Evolutionary conservation across 441 rosid species (phyloP).

Genomic region (Pelargonium myrrhifolium): DNA sequence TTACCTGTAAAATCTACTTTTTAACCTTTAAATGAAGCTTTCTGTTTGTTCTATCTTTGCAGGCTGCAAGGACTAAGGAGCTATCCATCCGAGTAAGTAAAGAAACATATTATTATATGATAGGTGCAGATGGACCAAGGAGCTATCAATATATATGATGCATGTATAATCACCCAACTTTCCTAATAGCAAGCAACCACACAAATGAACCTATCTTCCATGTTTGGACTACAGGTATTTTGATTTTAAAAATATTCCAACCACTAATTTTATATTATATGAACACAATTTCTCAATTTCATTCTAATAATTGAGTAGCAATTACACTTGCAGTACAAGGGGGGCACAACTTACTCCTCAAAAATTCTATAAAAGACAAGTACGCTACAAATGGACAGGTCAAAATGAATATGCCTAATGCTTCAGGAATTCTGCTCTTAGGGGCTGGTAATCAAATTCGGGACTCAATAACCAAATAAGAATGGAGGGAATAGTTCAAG

Average conservation of each 20-base stretch:
- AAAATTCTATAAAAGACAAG: background rate
- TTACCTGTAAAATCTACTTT: background rate
- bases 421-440: background rate
- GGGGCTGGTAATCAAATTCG: background rate
- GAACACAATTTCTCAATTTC: background rate
- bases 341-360: background rate
- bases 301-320: background rate
- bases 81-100: background rate
- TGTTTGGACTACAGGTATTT: background rate
- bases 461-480: background rate
- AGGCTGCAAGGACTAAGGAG: background rate
- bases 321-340: background rate
- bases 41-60: background rate
- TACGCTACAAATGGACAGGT: background rate
- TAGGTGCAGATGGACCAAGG: background rate
- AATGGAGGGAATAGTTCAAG: slow-evolving; percentile 28
- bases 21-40: background rate
- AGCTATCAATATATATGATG: background rate
- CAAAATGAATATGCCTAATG: background rate
- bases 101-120: background rate
- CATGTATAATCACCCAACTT: background rate
- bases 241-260: no score
- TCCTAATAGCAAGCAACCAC: background rate
- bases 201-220: background rate
- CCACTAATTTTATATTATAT: no score